Evolutionary conservation across 2,329 filamentous ascomycete species (phyloP), one percentile per base, ranked within the genome.

Genomic region (Cercospora nicotianae): DNA sequence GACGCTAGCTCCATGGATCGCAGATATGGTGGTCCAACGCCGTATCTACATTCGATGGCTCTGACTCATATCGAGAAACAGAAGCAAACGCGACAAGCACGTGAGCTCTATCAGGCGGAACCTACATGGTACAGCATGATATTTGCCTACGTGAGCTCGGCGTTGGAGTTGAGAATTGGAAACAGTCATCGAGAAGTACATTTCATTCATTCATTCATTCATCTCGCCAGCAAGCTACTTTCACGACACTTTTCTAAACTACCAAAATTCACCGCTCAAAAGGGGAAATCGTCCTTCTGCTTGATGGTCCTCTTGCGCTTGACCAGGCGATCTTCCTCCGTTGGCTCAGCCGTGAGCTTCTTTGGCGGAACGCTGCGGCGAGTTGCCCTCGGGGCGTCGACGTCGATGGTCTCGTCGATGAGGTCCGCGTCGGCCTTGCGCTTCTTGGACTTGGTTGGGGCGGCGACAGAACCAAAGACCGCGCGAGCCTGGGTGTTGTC

Each of bases 361-460:
- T 59, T 59, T 23, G 55, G 60, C 60, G 16, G 60, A 31, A 10
- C 36, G 55, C 53, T 30, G 55, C 33, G 30, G 64, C 30, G 53
- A 16, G 57, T 60, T 26, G 42, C 23, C 20, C 42, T 57, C 3
- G 59, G 58, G 28, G 45, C 64, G 12, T 63, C 53, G n/a, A 60
- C 51, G 60, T 66, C 60, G 16, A 61, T 45, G 30, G 26, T 53
- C 48, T 62, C 39, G 42, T 66, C 63, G 48, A 33, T 60, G 18
- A 58, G 42, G n/a, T 59, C 55, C 16, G 55, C 26, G 9, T 31
- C 30, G 31, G 55, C 55, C n/a, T 59, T 59, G 30, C 55, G 55
- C 55, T 59, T 59, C 48, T 55, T 55, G 48, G 12, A 12, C 33
- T 36, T 36, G 23, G 48, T 28, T 13, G 48, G 36, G 36, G 36